Evolutionary conservation across 495 filamentous ascomycete species (phyloP).

Genomic region (Hypoxylon lenormandii): DNA sequence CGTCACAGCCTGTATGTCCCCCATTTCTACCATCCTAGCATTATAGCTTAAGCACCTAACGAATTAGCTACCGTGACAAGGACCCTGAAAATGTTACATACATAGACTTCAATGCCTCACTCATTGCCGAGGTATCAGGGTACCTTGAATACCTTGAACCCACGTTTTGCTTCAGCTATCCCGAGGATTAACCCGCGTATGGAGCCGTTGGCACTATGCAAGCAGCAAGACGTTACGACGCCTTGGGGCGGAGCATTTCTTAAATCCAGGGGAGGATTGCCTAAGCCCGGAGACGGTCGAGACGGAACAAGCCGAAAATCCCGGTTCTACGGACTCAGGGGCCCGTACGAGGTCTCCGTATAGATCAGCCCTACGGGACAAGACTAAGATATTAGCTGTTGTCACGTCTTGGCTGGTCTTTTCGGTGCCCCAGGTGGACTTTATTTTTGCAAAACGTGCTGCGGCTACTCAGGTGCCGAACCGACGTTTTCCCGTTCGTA

Average conservation of each 20-base stretch:
- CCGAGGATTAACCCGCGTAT: constrained; percentile 10
- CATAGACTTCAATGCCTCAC: too few species aligned
- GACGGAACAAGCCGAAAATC: constrained; percentile 18
- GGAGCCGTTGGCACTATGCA: not conserved
- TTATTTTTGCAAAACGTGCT: not conserved
- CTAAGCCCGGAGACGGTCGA: not conserved
- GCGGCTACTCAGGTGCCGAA: too few species aligned
- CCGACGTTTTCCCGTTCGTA: too few species aligned
- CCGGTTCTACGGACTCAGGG: constrained; percentile 1
- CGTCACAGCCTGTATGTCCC: not conserved
- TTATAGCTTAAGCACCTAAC: constrained; percentile 2
- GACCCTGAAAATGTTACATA: constrained; percentile 1
- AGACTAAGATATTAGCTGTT: not conserved
- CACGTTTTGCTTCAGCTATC: not conserved
- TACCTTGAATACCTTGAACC: not conserved
- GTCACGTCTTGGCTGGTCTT: not conserved
- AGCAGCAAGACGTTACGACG: constrained; percentile 29
- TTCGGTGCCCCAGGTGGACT: not conserved
- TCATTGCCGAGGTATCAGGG: not conserved
- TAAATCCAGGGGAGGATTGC: constrained; percentile 10
- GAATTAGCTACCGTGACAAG: constrained; percentile 6
- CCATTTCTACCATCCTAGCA: not conserved
- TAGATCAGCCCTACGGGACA: constrained; percentile 1
- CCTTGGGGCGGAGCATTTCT: constrained; percentile 22
- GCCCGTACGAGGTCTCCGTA: not conserved